Evolutionary conservation across 805 yeast genomes (phyloP), one percentile per base, ranked within the genome.

Genomic region (Candida argentea): DNA sequence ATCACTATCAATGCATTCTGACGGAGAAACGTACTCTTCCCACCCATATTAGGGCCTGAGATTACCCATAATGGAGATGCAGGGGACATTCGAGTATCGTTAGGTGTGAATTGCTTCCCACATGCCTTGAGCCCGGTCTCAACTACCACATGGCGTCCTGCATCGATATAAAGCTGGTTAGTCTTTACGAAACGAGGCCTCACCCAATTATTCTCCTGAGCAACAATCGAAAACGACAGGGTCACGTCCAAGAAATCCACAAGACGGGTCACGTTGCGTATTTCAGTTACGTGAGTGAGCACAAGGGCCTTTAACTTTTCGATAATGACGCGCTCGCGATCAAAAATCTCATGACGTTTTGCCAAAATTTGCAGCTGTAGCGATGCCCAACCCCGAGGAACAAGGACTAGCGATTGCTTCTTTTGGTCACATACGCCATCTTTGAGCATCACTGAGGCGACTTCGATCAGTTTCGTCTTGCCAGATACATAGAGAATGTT

Each of bases 111-210:
- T 31, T 61, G 56, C 10, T 46, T 52, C 1, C 76, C 70, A 14
- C 56, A 54, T 2, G 56, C 48, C 25, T 56, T 63, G 30, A 82
- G 55, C 1, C 84, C 83, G 19, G 75, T 70, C 44, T 89, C 96
- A 2, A 89, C 97, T 10, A 85, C 86, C 9, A 83, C 46, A 50
- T 91, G 97, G 17, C 95, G 61, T 0, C 97, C 97, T 1, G 62
- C 68, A 2, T 44, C 44, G 6, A 86, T 68, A 0, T 65, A 57
- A 4, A 79, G 57, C 12, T 46, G 54, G 0, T 63, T 56, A 2
- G 70, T 56, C 2, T 67, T 52, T 18, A 67, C 67, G 14, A 89
- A 55, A 6, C 40, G 55, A 0, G 98, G 98, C 29, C 83, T 56
- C 0, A 68, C 73, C 26, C 86, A 62, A 18, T 69, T 57, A 35